Evolutionary conservation across 2,329 filamentous ascomycete genomes (phyloP).

Genomic region (Cladosporium austrohemisphaericum): DNA sequence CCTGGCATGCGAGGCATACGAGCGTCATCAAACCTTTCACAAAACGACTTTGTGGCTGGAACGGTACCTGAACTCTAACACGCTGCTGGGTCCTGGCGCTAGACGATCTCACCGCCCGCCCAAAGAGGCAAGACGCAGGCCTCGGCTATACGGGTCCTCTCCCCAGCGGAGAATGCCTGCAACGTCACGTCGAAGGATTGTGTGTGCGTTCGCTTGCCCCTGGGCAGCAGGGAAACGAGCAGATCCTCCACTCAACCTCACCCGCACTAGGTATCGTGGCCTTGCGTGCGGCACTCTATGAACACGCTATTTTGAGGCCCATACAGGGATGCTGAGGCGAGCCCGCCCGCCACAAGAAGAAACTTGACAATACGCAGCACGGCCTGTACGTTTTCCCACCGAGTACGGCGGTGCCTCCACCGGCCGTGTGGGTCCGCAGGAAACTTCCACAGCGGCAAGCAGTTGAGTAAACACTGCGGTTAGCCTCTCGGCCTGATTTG

Average conservation of each 20-base stretch:
- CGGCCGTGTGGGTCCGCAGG: neutral
- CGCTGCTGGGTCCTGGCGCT: neutral
- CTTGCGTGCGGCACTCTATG: neutral
- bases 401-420: neutral
- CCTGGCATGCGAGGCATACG: neutral
- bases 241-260: slow-evolving; percentile 11
- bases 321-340: neutral
- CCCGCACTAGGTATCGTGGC: neutral
- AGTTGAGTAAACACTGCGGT: no score
- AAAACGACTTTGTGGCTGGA: neutral
- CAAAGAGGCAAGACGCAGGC: neutral
- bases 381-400: neutral
- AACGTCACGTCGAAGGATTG: slow-evolving; percentile 10
- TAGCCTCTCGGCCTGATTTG: no score
- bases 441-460: no score
- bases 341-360: neutral
- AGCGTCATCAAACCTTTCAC: neutral
- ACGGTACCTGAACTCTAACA: neutral
- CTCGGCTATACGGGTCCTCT: neutral
- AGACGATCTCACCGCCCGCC: slow-evolving; percentile 14
- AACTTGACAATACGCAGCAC: neutral
- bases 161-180: neutral
- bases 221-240: neutral
- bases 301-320: slow-evolving; percentile 8
- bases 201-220: neutral